Base-by-base conservation (phyloP, 345 rosid species). In the Syzygium aromaticum region DNA sequence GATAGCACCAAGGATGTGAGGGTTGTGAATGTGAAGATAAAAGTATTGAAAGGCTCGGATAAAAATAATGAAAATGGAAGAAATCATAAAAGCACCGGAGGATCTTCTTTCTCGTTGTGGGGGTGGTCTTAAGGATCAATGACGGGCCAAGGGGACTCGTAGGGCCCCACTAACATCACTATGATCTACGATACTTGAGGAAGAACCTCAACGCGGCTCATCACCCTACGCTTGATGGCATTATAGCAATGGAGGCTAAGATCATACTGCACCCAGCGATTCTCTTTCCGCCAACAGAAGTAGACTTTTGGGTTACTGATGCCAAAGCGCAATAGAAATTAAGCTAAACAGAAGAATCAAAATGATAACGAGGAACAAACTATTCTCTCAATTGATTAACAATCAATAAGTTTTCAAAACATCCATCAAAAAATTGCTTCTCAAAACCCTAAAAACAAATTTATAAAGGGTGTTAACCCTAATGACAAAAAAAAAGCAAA, bases 251-350 rank as follows among this genome's bases (percentile, higher is more conserved):
- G 0, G 33, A 27, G 8, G 67, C 2, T 2, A 3, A 61, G 17
- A n/a, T 27, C 17, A 61, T 11, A 2, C 6, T 2, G 2, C 17
- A 5, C 33, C 33, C 2, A 0, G 2, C 1, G 2, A 6, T 6
- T 19, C 33, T 5, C 33, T n/a, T 5, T 7, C 38, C 2, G 2
- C 19, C 2, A n/a, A 38, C 0, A 0, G 9, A 61, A 61, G 38
- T 4, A 2, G 0, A 63, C 38, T 63, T 63, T 1, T 0, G 40
- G 40, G 0, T 28, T 63, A 28, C 21, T n/a, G n/a, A n/a, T n/a
- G n/a, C n/a, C n/a, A n/a, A n/a, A n/a, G n/a, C n/a, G n/a, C n/a
- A n/a, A n/a, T n/a, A n/a, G n/a, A n/a, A n/a, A n/a, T n/a, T n/a
- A n/a, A n/a, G n/a, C n/a, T n/a, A n/a, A n/a, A n/a, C n/a, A n/a